Base-by-base conservation (phyloP, 2,329 filamentous ascomycete species). In the Coniochaeta ligniaria region DNA sequence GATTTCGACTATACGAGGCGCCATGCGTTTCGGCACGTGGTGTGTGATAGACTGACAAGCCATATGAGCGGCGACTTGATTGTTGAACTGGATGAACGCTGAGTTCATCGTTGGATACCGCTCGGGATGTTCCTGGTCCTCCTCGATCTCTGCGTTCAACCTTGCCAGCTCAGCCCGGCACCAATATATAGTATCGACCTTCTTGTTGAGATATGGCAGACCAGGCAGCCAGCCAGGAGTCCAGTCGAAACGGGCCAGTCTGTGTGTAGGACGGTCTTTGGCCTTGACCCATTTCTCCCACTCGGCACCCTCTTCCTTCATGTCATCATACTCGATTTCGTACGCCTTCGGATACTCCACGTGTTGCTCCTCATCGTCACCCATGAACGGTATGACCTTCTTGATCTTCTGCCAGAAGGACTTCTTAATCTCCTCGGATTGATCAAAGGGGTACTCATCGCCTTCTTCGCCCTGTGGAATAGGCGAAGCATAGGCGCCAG, bases 51-150 rank as follows among this genome's bases (percentile, higher is more conserved):
- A 87, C 72, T 99, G 95, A 71, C 92, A 97, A 61, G 94, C 95
- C 95, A 99, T 98, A 69, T 99, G 95, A 0, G 95, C 95, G 6
- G 94, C 93, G 1, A 97, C 91, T 72, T 99, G 95, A 70, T 97
- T 90, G 70, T 99, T 96, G 81, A 99, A 99, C 71, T 99, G 95
- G 63, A 99, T 92, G 67, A 99, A 99, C 0, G 95, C 95, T 0
- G 94, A 96, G 69, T 91, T 96, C 92, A 97, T 96, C 55, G 93
- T 76, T 0, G 94, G 93, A 64, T 92, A 98, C 5, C 88, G 86
- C 66, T 97, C 93, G 0, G 90, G 89, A 57, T 95, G 82, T 59
- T 88, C 83, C 71, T 99, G 95, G 66, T 98, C 95, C 52, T 88
- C 79, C 67, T 97, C 93, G 59, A 99, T 97, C 71, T 98, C 93